Percentiles rank a stretch among this genome's conserved stretches.
Conservation (phyloP, 345 rosid genomes). For the Luvunga scandens region DNA sequence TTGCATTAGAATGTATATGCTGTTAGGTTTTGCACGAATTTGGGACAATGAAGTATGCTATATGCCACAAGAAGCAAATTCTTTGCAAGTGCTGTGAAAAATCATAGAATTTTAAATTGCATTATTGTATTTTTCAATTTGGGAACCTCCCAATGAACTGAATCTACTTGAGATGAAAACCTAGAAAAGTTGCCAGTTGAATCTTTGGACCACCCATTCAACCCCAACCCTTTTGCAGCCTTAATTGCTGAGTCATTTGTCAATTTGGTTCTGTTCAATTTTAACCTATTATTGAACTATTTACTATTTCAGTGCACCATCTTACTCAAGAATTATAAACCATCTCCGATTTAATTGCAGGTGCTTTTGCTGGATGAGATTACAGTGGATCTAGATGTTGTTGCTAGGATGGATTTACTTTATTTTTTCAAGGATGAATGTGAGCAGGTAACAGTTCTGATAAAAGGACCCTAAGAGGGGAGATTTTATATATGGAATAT, state of each 20-base stretch:
- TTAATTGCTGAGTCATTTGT: slow-evolving; percentile 1
- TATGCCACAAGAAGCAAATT: background rate
- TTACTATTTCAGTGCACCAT: background rate
- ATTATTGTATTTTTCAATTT: background rate
- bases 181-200: background rate
- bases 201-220: background rate
- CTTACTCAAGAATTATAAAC: background rate
- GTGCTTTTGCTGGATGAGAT: slow-evolving; percentile 91
- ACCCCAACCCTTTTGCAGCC: background rate
- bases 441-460: slow-evolving; percentile 47
- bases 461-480: background rate
- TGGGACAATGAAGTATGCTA: background rate
- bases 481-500: background rate
- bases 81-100: background rate
- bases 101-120: background rate
- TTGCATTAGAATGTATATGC: background rate
- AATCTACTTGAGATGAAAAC: background rate
- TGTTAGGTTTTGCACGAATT: background rate
- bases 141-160: background rate
- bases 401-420: slow-evolving; percentile 89
- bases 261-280: background rate
- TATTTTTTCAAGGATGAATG: slow-evolving; percentile 92
- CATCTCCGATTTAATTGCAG: slow-evolving; percentile 33
- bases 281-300: background rate
- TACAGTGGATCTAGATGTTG: slow-evolving; percentile 94